Percentiles rank a stretch among this genome's conserved stretches.
These are phyloP conservation scores for Monosporascus sp. DNA, from an alignment of 2,329 filamentous ascomycete genomes.

Conservation along the genomic window DNA sequence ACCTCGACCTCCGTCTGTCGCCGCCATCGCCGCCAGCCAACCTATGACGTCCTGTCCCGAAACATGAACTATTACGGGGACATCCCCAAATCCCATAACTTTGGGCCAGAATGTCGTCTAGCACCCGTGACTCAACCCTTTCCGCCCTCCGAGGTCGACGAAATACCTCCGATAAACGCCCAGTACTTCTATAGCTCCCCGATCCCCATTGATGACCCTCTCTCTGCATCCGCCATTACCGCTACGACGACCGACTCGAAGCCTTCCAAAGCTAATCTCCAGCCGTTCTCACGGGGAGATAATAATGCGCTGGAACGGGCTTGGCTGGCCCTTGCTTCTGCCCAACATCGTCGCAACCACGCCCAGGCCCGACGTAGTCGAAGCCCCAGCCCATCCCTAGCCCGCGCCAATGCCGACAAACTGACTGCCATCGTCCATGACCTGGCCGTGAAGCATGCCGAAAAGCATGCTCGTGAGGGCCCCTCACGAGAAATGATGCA, in stretches of 20 bases:
- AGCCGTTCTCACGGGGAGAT: constrained; percentile 74
- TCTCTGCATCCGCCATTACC: constrained; percentile 57
- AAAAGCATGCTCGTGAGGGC: constrained; percentile 38
- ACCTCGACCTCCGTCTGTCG: neutral
- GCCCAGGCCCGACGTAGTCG: constrained; percentile 28
- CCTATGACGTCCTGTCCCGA: constrained; percentile 17
- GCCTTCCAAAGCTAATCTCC: constrained; percentile 55
- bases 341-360: constrained; percentile 45
- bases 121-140: constrained; percentile 39
- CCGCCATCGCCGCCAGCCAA: neutral
- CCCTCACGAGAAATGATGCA: constrained; percentile 25
- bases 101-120: constrained; percentile 54
- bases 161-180: constrained; percentile 55
- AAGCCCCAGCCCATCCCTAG: constrained; percentile 27
- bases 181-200: constrained; percentile 85
- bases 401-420: constrained; percentile 31
- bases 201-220: constrained; percentile 80
- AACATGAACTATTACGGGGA: constrained; percentile 13
- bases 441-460: constrained; percentile 42
- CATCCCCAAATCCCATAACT: constrained; percentile 44
- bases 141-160: constrained; percentile 32
- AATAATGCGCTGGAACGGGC: constrained; percentile 74
- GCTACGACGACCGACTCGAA: constrained; percentile 45
- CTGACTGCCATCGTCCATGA: constrained; percentile 34
- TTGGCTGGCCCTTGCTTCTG: constrained; percentile 59